Percentiles rank a stretch among this genome's conserved stretches.
phyloP scores from a whole-genome alignment of 371 early-diverging fungal species.

The Mycotypha africana region DNA sequence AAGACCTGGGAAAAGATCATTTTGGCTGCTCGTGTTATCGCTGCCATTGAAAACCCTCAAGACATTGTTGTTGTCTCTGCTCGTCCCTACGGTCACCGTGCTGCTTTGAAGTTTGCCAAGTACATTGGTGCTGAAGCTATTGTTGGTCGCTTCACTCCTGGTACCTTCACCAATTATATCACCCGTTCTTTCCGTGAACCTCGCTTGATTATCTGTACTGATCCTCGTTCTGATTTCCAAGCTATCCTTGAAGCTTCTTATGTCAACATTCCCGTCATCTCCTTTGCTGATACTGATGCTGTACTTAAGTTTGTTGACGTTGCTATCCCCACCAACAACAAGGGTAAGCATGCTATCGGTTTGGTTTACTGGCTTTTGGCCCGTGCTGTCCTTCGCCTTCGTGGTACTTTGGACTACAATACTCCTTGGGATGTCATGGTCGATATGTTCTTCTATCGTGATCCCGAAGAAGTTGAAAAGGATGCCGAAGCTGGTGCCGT shows the following conservation, averaged over 20 bases:
- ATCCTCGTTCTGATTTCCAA: slow-evolving; percentile 98
- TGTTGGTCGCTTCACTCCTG: slow-evolving; percentile 99
- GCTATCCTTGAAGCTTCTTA: slow-evolving; percentile 97
- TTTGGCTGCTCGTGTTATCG: slow-evolving; percentile 96
- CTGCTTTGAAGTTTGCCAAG: slow-evolving; percentile 96
- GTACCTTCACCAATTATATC: slow-evolving; percentile 99
- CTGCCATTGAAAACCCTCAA: slow-evolving; percentile 93
- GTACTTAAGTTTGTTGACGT: slow-evolving; percentile 93
- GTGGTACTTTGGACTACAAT: slow-evolving; percentile 83
- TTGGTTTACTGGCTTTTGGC: slow-evolving; percentile 96
- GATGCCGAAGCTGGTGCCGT: slow-evolving; percentile 58
- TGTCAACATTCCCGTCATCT: slow-evolving; percentile 99
- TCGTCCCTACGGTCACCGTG: slow-evolving; percentile 98
- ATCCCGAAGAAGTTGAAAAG: slow-evolving; percentile 95
- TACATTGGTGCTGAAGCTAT: slow-evolving; percentile 97
- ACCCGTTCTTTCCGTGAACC: slow-evolving; percentile 98
- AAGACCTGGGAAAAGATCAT: slow-evolving; percentile 99
- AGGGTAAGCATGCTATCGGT: slow-evolving; percentile 97
- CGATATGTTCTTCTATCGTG: slow-evolving; percentile 96
- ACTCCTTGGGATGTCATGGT: slow-evolving; percentile 92
- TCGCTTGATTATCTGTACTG: slow-evolving; percentile 95
- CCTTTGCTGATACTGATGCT: slow-evolving; percentile 97
- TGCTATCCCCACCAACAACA: slow-evolving; percentile 99
- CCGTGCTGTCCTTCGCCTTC: slow-evolving; percentile 96
- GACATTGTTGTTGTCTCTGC: slow-evolving; percentile 95